Evolutionary conservation across 2,329 filamentous ascomycete genomes (phyloP).

Genomic region (Apiospora kogelbergensis): DNA sequence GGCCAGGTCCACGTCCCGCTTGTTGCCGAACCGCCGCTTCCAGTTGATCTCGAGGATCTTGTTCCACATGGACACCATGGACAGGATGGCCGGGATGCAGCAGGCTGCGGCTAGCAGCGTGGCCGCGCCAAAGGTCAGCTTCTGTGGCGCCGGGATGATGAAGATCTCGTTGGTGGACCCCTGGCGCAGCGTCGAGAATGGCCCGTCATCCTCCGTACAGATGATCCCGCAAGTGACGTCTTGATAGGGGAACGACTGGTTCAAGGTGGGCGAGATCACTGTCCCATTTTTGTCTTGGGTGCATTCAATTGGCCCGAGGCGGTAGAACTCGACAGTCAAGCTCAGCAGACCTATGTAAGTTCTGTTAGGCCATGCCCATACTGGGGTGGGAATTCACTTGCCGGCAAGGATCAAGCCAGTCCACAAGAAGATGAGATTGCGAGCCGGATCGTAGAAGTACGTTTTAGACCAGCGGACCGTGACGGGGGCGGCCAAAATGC

Average conservation of each 20-base stretch:
- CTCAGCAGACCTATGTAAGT: conserved; percentile 46
- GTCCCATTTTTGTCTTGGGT: conserved; percentile 36
- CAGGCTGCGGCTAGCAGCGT: conserved; percentile 64
- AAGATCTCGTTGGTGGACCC: conserved; percentile 61
- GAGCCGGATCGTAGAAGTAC: conserved; percentile 61
- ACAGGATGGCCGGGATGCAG: conserved; percentile 64
- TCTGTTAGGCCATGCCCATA: background rate
- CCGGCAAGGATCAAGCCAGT: conserved; percentile 60
- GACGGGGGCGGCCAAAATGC: conserved; percentile 62
- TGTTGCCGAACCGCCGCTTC: conserved; percentile 42
- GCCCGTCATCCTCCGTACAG: conserved; percentile 46
- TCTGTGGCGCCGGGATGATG: conserved; percentile 57
- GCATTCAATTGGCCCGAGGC: conserved; percentile 38
- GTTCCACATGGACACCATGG: conserved; percentile 61
- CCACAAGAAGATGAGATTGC: conserved; percentile 69
- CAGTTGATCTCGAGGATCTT: conserved; percentile 65
- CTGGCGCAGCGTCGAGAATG: conserved; percentile 54
- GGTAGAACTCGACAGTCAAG: conserved; percentile 64
- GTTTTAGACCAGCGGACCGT: conserved; percentile 62
- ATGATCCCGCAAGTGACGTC: conserved; percentile 42
- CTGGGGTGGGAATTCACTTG: conserved; percentile 26
- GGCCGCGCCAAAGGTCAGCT: conserved; percentile 57
- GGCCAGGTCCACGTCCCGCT: conserved; percentile 28
- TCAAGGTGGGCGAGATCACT: conserved; percentile 31
- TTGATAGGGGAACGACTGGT: conserved; percentile 43